Evolutionary conservation across 2,329 filamentous ascomycete species (phyloP).

Genomic region (Talaromyces sp.): DNA sequence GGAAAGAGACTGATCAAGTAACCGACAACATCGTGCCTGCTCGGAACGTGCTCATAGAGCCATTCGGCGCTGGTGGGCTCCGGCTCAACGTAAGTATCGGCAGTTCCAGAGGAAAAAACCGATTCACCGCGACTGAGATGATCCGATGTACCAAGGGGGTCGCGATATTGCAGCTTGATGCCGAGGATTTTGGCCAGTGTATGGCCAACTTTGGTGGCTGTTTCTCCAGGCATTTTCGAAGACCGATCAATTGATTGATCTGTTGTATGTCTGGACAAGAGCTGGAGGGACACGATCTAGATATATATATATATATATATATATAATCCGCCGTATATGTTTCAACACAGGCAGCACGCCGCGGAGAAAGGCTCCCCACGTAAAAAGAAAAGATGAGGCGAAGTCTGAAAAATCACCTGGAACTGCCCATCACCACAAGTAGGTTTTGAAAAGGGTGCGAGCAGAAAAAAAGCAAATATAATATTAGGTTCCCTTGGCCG

Average conservation of each 20-base stretch:
- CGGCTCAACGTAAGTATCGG: constrained; percentile 76
- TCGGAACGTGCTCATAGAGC: constrained; percentile 62
- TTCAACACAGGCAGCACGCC: background rate
- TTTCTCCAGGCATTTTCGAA: constrained; percentile 29
- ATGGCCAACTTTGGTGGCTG: constrained; percentile 60
- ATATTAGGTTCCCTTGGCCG: constrained; percentile 2
- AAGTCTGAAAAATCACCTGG: background rate
- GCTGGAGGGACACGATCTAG: background rate
- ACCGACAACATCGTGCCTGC: constrained; percentile 45
- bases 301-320: background rate
- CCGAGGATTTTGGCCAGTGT: constrained; percentile 72
- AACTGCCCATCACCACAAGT: constrained; percentile 2
- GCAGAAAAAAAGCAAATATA: constrained; percentile 9
- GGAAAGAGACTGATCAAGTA: constrained; percentile 78
- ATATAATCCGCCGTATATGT: background rate
- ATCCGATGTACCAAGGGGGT: constrained; percentile 52
- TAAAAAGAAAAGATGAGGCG: background rate
- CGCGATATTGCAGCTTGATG: constrained; percentile 71
- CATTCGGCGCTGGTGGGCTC: constrained; percentile 73
- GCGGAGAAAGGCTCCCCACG: background rate
- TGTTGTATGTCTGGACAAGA: constrained; percentile 1
- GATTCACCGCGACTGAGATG: constrained; percentile 74
- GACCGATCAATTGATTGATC: background rate
- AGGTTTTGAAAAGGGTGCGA: constrained; percentile 6
- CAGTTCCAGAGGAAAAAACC: constrained; percentile 66